Percentiles rank a stretch among this genome's conserved stretches.
Evolutionary conservation across 176 grass and related monocot species (phyloP).

Genomic region (Bonia amplexicaulis): DNA sequence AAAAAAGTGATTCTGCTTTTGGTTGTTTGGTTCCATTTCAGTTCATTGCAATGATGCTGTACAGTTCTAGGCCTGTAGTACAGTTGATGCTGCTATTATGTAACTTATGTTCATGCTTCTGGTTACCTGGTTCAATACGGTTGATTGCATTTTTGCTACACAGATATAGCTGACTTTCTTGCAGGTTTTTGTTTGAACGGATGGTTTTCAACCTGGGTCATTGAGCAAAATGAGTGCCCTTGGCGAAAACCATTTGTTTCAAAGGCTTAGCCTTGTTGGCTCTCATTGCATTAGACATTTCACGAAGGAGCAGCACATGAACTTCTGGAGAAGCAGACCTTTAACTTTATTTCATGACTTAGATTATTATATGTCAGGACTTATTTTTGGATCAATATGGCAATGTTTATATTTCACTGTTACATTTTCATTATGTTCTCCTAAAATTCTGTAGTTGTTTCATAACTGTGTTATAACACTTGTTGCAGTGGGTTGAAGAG

Average conservation of each 20-base stretch:
- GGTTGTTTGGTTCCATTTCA: not conserved
- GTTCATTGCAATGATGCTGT: not conserved
- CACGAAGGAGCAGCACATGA: not conserved
- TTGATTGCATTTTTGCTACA: not conserved
- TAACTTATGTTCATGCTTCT: not conserved
- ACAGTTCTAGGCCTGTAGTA: not conserved
- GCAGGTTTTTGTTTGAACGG: not conserved
- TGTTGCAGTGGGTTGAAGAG: slow-evolving; percentile 86
- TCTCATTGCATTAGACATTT: not conserved
- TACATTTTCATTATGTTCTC: not conserved
- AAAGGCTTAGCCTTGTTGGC: not conserved
- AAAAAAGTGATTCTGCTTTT: not conserved
- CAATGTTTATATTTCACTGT: not conserved
- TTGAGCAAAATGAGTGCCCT: not conserved
- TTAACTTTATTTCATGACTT: slow-evolving; percentile 3
- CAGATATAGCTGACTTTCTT: not conserved
- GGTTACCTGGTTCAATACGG: not conserved
- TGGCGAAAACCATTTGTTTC: not conserved
- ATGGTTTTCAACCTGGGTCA: not conserved
- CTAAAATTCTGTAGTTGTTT: slow-evolving; percentile 1
- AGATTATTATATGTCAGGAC: not conserved
- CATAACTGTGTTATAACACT: slow-evolving; percentile 21
- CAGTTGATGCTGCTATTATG: not conserved
- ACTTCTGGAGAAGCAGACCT: not conserved
- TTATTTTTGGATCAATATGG: not conserved